A percentile compares a stretch with the other conserved stretches of the same genome.
These are phyloP conservation scores for Eucalyptus guilfoylei DNA, from an alignment of 345 rosid species.

Conservation along the genomic window DNA sequence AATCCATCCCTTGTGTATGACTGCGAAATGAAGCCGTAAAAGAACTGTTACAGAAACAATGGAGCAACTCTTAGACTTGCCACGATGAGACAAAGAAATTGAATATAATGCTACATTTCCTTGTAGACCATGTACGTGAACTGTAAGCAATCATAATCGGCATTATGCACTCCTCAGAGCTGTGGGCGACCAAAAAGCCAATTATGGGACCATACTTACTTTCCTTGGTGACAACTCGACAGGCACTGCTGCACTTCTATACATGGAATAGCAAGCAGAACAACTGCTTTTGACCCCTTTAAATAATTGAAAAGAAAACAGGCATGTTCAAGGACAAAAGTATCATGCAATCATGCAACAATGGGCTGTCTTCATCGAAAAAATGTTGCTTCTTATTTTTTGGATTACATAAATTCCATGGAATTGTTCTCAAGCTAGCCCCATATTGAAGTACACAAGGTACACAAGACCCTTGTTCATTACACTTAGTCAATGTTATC, in stretches of 20 bases:
- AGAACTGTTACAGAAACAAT: slow-evolving; percentile 38
- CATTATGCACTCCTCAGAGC: background rate
- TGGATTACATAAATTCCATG: background rate
- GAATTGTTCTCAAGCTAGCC: background rate
- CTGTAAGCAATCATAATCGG: background rate
- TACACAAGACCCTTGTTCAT: background rate
- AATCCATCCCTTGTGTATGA: slow-evolving; percentile 35
- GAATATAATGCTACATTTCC: background rate
- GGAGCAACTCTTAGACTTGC: slow-evolving; percentile 7
- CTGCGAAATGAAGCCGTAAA: slow-evolving; percentile 58
- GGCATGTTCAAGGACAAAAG: background rate
- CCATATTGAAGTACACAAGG: background rate
- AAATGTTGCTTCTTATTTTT: background rate
- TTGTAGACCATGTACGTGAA: background rate
- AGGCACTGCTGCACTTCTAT: background rate
- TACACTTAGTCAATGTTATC: background rate
- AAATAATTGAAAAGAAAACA: background rate
- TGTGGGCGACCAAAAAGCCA: background rate
- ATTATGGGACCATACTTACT: background rate
- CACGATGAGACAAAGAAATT: background rate
- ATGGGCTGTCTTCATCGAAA: background rate
- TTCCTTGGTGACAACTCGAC: background rate
- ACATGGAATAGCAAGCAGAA: background rate
- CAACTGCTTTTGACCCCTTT: background rate
- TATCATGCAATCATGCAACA: background rate